Conservation (phyloP, 208 protist species). For the Trypanosoma vivax region DNA sequence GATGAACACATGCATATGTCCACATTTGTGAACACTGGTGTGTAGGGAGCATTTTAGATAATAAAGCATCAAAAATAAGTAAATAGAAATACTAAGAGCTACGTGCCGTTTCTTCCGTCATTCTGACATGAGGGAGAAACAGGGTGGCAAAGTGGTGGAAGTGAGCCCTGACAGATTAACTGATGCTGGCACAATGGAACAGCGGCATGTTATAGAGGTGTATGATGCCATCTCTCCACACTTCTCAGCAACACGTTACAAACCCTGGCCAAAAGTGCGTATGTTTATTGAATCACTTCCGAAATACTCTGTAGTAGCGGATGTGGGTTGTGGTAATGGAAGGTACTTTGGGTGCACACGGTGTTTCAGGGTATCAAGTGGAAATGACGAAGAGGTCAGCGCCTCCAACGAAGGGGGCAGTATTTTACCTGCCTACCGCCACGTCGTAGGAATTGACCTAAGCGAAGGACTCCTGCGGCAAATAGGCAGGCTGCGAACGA, state of each 20-base stretch:
- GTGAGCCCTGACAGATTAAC: neutral
- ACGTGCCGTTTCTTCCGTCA: neutral
- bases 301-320: slow-evolving; percentile 51
- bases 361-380: neutral
- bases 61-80: too few species aligned
- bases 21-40: too few species aligned
- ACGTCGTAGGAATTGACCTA: slow-evolving; percentile 60
- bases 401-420: neutral
- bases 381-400: neutral
- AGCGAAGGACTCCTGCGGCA: slow-evolving; percentile 51
- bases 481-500: too few species aligned
- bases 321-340: slow-evolving; percentile 87
- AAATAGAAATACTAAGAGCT: slow-evolving; percentile 3
- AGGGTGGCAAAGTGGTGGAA: slow-evolving; percentile 1
- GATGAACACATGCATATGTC: too few species aligned
- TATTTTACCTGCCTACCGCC: slow-evolving; percentile 24
- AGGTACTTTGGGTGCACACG: slow-evolving; percentile 71
- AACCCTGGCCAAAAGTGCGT: slow-evolving; percentile 75
- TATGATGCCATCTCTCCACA: slow-evolving; percentile 80
- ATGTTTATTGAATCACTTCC: slow-evolving; percentile 62
- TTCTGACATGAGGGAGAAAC: neutral
- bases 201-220: slow-evolving; percentile 65
- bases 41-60: too few species aligned
- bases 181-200: slow-evolving; percentile 40
- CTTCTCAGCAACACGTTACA: slow-evolving; percentile 86